A percentile compares a stretch with the other conserved stretches of the same genome.
Evolutionary conservation across 2,329 filamentous ascomycete species (phyloP).

Genomic region (Didymella pomorum): DNA sequence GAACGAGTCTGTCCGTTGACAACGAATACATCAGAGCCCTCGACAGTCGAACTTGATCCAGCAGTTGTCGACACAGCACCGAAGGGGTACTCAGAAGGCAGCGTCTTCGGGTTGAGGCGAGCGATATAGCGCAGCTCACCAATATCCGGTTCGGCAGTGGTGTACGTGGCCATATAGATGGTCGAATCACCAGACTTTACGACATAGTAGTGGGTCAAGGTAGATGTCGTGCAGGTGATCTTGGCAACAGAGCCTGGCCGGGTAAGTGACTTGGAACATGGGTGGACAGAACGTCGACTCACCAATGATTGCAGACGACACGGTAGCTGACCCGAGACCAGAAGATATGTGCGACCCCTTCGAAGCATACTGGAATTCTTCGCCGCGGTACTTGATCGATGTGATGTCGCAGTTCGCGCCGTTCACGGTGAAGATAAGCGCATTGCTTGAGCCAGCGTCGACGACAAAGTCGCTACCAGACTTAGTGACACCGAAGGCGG

Average conservation of each 20-base stretch:
- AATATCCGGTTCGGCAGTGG: constrained; percentile 55
- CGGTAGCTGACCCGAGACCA: constrained; percentile 66
- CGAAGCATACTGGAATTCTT: constrained; percentile 64
- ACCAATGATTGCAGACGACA: constrained; percentile 54
- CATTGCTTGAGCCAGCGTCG: constrained; percentile 45
- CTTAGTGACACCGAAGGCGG: constrained; percentile 49
- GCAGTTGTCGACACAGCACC: constrained; percentile 62
- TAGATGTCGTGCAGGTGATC: constrained; percentile 66
- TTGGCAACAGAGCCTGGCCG: constrained; percentile 55
- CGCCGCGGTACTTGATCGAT: constrained; percentile 67
- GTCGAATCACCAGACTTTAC: constrained; percentile 67
- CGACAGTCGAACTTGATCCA: constrained; percentile 61
- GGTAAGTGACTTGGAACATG: not conserved
- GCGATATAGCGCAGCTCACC: constrained; percentile 70
- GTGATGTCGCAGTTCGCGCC: constrained; percentile 68
- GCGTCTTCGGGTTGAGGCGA: constrained; percentile 60
- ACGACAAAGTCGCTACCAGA: constrained; percentile 42
- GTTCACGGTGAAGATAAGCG: constrained; percentile 47
- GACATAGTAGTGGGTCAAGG: constrained; percentile 71
- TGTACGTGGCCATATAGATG: constrained; percentile 66
- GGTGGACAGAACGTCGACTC: constrained; percentile 7
- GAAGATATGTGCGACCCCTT: constrained; percentile 66
- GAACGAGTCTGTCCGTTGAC: constrained; percentile 69
- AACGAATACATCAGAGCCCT: constrained; percentile 62
- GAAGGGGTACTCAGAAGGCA: constrained; percentile 49